Evolutionary conservation across 2,329 filamentous ascomycete genomes (phyloP).

Genomic region (Aureobasidium sp.): DNA sequence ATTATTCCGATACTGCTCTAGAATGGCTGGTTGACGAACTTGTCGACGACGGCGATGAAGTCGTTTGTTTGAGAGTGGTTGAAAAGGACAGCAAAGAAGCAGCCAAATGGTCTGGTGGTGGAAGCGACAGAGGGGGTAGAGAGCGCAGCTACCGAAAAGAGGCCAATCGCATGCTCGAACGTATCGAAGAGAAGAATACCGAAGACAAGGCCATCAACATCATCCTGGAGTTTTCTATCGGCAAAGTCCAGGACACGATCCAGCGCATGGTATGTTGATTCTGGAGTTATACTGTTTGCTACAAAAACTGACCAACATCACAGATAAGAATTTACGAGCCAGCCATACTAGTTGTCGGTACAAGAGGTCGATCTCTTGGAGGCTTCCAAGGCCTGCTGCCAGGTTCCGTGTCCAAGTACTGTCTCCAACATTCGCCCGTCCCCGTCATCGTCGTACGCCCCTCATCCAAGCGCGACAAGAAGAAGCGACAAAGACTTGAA

Average conservation of each 20-base stretch:
- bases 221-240: conserved; percentile 77
- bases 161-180: conserved; percentile 63
- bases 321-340: conserved; percentile 90
- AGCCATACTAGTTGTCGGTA: conserved; percentile 84
- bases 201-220: conserved; percentile 78
- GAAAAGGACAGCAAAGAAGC: conserved; percentile 71
- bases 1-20: conserved; percentile 85
- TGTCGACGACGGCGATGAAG: conserved; percentile 87
- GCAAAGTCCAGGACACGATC: conserved; percentile 83
- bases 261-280: conserved; percentile 65
- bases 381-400: conserved; percentile 80
- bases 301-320: neutral
- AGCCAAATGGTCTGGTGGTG: conserved; percentile 30
- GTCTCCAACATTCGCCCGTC: conserved; percentile 84
- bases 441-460: conserved; percentile 89
- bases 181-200: conserved; percentile 71
- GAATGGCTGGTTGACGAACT: conserved; percentile 89
- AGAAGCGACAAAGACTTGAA: conserved; percentile 74
- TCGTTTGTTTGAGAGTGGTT: conserved; percentile 81
- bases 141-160: conserved; percentile 58
- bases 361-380: conserved; percentile 72
- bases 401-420: conserved; percentile 90
- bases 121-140: conserved; percentile 54
- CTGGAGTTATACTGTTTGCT: neutral
- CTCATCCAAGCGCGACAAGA: conserved; percentile 78